These are phyloP conservation scores for Candida sphagnicola DNA, from an alignment of 805 yeast species.

Conservation along the genomic window DNA sequence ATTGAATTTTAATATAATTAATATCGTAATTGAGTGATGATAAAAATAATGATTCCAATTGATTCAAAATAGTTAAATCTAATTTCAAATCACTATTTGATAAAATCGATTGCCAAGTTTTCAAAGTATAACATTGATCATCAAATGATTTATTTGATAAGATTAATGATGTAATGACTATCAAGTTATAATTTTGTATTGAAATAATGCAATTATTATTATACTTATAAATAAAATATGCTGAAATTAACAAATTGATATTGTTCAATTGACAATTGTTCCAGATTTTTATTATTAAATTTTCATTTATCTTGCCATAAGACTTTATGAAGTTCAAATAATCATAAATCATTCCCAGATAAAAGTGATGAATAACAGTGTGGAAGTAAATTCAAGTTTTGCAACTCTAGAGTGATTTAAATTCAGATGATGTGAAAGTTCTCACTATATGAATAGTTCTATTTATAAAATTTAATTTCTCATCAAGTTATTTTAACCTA, in stretches of 20 bases:
- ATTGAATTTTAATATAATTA: not conserved
- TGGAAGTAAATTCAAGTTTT: too few relatives aligned
- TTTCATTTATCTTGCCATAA: not conserved
- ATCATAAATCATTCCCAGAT: not conserved
- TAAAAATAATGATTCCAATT: conserved; percentile 25
- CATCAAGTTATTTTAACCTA: too few relatives aligned
- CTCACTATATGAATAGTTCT: too few relatives aligned
- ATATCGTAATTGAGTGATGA: conserved; percentile 16
- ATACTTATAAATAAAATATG: not conserved
- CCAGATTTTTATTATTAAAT: not conserved
- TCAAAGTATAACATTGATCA: conserved; percentile 48
- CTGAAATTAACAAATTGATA: not conserved
- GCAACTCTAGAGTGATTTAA: too few relatives aligned
- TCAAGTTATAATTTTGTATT: not conserved
- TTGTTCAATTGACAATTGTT: not conserved
- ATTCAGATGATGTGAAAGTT: too few relatives aligned
- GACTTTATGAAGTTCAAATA: not conserved
- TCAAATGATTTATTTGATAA: conserved; percentile 42
- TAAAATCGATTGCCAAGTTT: conserved; percentile 42
- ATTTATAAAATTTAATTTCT: too few relatives aligned
- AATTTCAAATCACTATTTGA: conserved; percentile 8
- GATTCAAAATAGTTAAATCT: conserved; percentile 22
- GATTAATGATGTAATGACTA: conserved; percentile 19
- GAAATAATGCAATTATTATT: not conserved
- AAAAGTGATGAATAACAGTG: too few relatives aligned